Evolutionary conservation across 1,284 basidiomycete species (phyloP), one percentile per base, ranked within the genome.

Genomic region (Ustilago nuda): DNA sequence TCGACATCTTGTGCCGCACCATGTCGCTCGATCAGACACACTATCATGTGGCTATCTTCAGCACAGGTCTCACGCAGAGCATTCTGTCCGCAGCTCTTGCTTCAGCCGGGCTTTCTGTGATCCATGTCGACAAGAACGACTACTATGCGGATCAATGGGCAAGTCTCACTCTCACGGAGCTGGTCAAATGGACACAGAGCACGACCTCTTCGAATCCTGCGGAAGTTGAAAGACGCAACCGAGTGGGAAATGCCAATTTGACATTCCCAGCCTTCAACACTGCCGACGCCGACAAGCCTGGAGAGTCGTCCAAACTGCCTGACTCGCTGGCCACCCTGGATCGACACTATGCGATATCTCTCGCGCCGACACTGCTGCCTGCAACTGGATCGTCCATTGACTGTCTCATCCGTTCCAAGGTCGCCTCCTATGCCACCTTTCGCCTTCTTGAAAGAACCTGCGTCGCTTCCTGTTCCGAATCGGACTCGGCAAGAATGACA

Each of bases 361-460:
- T 98, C 30, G 89, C 90, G 7, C 96, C 96, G 0, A 89, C 92
- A 2, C 87, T 98, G 2, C 90, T 98, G 19, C 92, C 94, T 1
- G 91, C 94, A 0, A 86, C 90, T 13, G 94, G 95, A 0, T 89
- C 91, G 0, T 89, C 94, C 41, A 93, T 98, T 52, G 90, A 92
- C 23, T 90, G 92, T 3, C 88, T 98, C 7, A 89, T 98, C 32
- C 87, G 89, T 1, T 95, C 94, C 27, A 93, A 94, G 35, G 95
- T 98, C 6, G 90, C 94, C 9, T 91, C 92, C 61, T 98, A 99
- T 82, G 93, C 94, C 36, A 92, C 92, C 3, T 98, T 97, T 86
- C 91, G 92, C 56, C 88, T 98, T 1, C 88, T 98, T n/a, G 93
- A 94, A 46, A 65, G 72, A 45, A 80, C 77, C 3, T 70, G 69